Evolutionary conservation across 2,329 filamentous ascomycete genomes (phyloP), one percentile per base, ranked within the genome.

Genomic region (Paecilomyces sp.): DNA sequence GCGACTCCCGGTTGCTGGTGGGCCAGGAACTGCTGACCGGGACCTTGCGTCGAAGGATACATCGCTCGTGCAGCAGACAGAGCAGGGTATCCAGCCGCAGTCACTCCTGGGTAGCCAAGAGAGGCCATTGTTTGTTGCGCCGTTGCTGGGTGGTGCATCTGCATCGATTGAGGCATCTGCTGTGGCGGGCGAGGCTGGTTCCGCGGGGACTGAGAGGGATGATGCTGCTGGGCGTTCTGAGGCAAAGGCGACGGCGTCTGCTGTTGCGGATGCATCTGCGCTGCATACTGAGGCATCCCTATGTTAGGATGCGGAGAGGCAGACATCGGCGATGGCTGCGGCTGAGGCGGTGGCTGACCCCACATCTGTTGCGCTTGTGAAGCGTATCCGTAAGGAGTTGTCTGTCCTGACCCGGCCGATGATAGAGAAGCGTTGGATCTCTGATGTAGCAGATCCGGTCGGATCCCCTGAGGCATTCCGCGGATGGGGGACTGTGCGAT

Each of bases 401-500:
- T 69, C 80, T 86, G 66, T 72, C 79, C 71, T 34, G 70, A 62
- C 56, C 77, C 79, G 6, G 82, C 76, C 53, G 85, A 79, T 57
- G 81, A 82, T 71, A 84, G 77, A 56, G 83, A 76, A 57, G 84
- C 76, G 61, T 83, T 84, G 52, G 88, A 86, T 66, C 87, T 83
- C 65, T 84, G 83, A 67, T 87, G 87, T 74, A 89, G 84, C 70
- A 88, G 84, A 61, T 85, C 81, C 55, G 83, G 77, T 34, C 80
- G 76, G 72, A 85, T 76, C 70, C 80, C 76, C 41, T 86, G 85
- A 63, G 85, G 83, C 77, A 88, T 87, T 70, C 84, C 82, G 75
- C 89, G 85, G 73, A 91, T 86, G 25, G 87, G 86, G 25, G 90
- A 88, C 71, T 91, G 89, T 31, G 83, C 83, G 70, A 92, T 85